Conservation (phyloP, 2,329 filamentous ascomycete species). For the Chaetothyriales sp. region DNA sequence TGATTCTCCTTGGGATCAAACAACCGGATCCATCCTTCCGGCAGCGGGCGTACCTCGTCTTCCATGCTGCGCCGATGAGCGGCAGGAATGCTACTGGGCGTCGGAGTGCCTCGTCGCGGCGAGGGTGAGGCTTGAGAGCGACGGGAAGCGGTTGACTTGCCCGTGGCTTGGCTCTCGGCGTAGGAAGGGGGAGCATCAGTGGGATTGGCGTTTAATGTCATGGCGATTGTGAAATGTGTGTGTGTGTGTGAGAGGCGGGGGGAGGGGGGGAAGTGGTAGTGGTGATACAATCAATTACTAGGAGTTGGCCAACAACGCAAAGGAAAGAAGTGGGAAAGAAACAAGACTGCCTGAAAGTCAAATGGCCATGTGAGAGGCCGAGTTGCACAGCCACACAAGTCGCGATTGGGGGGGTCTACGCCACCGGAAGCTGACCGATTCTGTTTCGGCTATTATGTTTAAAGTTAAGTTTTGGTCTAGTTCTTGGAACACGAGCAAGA, state of each 20-base stretch:
- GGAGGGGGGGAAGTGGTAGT: too few relatives aligned
- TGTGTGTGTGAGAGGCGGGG: neutral
- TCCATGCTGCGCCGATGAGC: slow-evolving; percentile 46
- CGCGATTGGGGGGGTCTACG: neutral
- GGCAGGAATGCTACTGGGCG: slow-evolving; percentile 23
- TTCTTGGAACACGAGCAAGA: neutral
- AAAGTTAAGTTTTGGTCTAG: neutral
- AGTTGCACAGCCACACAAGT: neutral
- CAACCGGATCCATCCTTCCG: slow-evolving; percentile 43
- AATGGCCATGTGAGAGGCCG: slow-evolving; percentile 12
- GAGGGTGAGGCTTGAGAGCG: neutral
- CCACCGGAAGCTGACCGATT: neutral
- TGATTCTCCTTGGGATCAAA: slow-evolving; percentile 42
- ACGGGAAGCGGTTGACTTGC: slow-evolving; percentile 9
- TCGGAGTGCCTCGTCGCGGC: neutral
- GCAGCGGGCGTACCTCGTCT: slow-evolving; percentile 43
- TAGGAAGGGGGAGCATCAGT: slow-evolving; percentile 26
- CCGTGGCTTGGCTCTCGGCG: slow-evolving; percentile 17
- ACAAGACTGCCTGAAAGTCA: slow-evolving; percentile 3
- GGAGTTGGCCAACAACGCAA: slow-evolving; percentile 6
- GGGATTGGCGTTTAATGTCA: slow-evolving; percentile 5
- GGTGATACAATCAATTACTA: too few relatives aligned
- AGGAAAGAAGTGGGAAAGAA: slow-evolving; percentile 7
- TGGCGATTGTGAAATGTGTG: neutral
- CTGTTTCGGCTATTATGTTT: neutral